Conservation (phyloP, 192 early-diverging fungal genomes). For the Backusella luteola region DNA sequence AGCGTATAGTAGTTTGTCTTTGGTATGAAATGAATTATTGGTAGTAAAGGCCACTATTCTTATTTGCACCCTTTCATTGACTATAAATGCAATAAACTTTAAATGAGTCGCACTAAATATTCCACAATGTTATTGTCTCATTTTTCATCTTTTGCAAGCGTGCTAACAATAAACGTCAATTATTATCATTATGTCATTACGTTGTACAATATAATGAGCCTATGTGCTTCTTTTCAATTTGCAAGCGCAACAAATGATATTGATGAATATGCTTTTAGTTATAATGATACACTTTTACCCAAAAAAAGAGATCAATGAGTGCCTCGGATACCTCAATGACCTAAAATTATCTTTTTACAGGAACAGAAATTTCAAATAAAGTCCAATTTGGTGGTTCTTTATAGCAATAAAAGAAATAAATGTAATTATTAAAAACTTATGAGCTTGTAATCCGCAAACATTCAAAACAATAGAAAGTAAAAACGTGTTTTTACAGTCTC, state of each 20-base stretch:
- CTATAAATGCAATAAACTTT: not conserved
- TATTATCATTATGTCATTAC: not conserved
- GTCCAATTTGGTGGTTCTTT: not conserved
- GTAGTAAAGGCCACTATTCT: not conserved
- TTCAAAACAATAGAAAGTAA: no score
- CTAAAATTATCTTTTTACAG: not conserved
- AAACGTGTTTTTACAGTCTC: not conserved
- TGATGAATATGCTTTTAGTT: not conserved
- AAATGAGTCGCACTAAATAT: not conserved
- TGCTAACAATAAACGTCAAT: not conserved
- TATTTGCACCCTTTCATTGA: not conserved
- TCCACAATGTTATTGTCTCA: not conserved
- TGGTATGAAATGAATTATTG: not conserved
- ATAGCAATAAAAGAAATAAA: not conserved
- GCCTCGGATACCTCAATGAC: not conserved
- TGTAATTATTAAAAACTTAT: not conserved
- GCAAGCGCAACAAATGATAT: not conserved
- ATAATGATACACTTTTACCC: not conserved
- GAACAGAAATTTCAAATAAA: not conserved
- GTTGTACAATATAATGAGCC: not conserved
- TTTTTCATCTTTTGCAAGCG: not conserved
- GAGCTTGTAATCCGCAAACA: not conserved
- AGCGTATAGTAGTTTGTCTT: not conserved
- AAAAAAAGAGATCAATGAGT: not conserved
- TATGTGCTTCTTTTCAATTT: not conserved